Evolutionary conservation across 371 early-diverging fungal species (phyloP).

Genomic region (Syncephalastrum monosporum): DNA sequence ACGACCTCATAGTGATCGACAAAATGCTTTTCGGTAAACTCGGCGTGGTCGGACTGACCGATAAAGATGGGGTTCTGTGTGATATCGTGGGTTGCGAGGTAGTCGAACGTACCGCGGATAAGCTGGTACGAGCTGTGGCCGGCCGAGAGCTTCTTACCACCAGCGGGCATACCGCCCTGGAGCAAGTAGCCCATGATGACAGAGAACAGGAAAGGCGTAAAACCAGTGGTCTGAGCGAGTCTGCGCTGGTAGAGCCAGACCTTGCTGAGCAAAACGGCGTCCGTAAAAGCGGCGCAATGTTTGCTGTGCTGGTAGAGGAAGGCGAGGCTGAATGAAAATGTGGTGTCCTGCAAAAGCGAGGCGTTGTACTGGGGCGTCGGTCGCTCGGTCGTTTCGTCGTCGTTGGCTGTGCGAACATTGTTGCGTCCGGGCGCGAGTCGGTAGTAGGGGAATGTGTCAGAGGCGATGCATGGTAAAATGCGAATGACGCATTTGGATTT

Average conservation of each 20-base stretch:
- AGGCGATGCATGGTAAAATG: slow-evolving; percentile 72
- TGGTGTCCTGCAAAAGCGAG: slow-evolving; percentile 74
- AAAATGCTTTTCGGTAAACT: slow-evolving; percentile 65
- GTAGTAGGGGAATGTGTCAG: slow-evolving; percentile 60
- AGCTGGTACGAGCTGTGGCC: slow-evolving; percentile 87
- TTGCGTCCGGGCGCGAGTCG: slow-evolving; percentile 83
- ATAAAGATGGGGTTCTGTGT: slow-evolving; percentile 67
- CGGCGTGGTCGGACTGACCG: slow-evolving; percentile 43
- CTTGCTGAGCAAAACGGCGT: slow-evolving; percentile 77
- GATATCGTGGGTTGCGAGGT: slow-evolving; percentile 80
- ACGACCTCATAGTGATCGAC: slow-evolving; percentile 67
- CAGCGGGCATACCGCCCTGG: slow-evolving; percentile 58
- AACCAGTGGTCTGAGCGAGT: slow-evolving; percentile 36
- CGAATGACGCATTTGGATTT: slow-evolving; percentile 70
- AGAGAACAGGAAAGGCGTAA: slow-evolving; percentile 78
- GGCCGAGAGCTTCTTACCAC: slow-evolving; percentile 60
- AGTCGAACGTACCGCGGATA: slow-evolving; percentile 82
- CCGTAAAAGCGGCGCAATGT: slow-evolving; percentile 69
- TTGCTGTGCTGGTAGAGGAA: slow-evolving; percentile 76
- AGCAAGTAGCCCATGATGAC: slow-evolving; percentile 88
- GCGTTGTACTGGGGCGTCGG: slow-evolving; percentile 94
- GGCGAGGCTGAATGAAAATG: slow-evolving; percentile 73
- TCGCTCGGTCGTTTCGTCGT: slow-evolving; percentile 20
- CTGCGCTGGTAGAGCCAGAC: slow-evolving; percentile 86
- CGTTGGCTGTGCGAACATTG: slow-evolving; percentile 67